Evolutionary conservation across 208 protist species (phyloP).

Genomic region (Acanthamoeba lenticulata): DNA sequence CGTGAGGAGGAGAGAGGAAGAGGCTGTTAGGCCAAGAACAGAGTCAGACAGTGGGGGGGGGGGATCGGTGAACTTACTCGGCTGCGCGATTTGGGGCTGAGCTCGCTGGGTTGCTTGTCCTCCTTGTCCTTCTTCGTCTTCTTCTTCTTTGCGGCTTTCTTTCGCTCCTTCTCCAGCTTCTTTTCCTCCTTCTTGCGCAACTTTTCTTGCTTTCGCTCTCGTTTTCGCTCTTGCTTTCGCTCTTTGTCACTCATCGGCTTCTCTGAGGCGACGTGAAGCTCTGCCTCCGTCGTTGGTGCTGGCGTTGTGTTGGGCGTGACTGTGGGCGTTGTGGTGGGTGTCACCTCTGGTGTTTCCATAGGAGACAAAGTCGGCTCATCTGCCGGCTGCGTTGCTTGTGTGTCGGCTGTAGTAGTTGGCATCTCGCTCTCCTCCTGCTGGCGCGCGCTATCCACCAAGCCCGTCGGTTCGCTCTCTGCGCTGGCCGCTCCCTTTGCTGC

Average conservation of each 20-base stretch:
- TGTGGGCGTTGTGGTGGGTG: neutral
- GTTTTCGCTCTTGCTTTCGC: neutral
- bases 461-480: too few relatives aligned
- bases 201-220: neutral
- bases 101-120: neutral
- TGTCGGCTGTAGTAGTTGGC: too few relatives aligned
- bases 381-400: too few relatives aligned
- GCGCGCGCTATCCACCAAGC: too few relatives aligned
- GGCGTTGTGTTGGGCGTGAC: neutral
- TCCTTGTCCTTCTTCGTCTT: neutral
- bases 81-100: neutral
- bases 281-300: neutral
- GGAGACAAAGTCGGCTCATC: too few relatives aligned
- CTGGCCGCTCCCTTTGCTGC: too few relatives aligned
- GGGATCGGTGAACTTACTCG: neutral
- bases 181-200: too few relatives aligned
- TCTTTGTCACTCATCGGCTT: neutral
- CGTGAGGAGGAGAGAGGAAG: neutral
- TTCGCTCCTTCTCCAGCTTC: too few relatives aligned
- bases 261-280: neutral
- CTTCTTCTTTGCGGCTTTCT: neutral
- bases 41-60: too few relatives aligned
- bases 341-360: too few relatives aligned
- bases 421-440: too few relatives aligned
- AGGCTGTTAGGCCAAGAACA: neutral